phyloP scores from a whole-genome alignment of 306 rosid species.

The Prunus mume region DNA sequence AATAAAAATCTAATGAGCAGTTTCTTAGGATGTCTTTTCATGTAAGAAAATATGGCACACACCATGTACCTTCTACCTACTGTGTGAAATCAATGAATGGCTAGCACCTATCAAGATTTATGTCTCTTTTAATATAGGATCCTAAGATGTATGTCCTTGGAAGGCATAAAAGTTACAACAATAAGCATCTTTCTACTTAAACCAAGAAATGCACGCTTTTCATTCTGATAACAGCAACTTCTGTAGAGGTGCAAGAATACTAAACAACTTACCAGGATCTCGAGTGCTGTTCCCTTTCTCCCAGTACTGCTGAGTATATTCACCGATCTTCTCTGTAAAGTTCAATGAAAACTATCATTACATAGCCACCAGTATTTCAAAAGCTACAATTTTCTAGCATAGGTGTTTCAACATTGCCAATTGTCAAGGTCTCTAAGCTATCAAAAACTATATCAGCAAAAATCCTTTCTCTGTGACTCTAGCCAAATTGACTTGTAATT shows the following conservation, averaged over 20 bases:
- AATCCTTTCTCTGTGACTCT: neutral
- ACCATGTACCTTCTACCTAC: neutral
- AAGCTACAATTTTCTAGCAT: neutral
- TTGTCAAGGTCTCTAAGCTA: constrained; percentile 10
- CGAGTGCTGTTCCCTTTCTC: constrained; percentile 60
- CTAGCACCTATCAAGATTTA: neutral
- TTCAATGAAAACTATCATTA: constrained; percentile 25
- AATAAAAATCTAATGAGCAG: neutral
- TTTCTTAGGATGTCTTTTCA: neutral
- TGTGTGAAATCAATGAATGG: neutral
- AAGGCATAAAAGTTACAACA: neutral
- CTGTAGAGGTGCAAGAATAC: constrained; percentile 20
- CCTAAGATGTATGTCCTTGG: neutral
- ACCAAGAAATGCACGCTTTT: neutral
- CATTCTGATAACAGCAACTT: constrained; percentile 1
- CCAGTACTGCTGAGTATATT: constrained; percentile 59
- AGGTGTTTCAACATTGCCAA: constrained; percentile 11
- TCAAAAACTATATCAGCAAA: neutral
- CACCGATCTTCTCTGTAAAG: constrained; percentile 68
- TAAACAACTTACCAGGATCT: constrained; percentile 55
- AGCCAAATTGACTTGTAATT: neutral
- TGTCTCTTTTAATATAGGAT: neutral
- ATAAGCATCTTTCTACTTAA: neutral
- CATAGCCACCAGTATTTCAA: neutral
- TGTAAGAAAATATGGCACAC: neutral